Evolutionary conservation across 1,284 basidiomycete species (phyloP).

Genomic region (Apiotrichum gracile): DNA sequence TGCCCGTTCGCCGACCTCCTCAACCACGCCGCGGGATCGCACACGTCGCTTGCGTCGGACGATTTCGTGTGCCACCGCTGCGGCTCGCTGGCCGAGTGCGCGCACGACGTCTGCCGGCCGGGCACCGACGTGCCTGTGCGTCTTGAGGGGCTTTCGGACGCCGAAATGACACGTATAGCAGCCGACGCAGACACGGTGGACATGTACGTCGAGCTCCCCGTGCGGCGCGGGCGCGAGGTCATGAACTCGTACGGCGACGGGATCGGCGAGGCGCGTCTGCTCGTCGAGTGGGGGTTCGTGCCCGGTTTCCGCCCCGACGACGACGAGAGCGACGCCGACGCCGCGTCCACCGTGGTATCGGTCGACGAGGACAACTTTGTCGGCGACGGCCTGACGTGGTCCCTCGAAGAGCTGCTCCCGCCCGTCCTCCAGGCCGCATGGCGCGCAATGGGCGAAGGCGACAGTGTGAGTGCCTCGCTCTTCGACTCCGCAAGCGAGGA

Average conservation of each 20-base stretch:
- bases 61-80: constrained; percentile 75
- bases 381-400: constrained; percentile 31
- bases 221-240: constrained; percentile 55
- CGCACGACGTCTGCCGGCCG: constrained; percentile 56
- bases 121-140: constrained; percentile 12
- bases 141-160: constrained; percentile 24
- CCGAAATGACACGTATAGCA: constrained; percentile 8
- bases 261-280: constrained; percentile 63
- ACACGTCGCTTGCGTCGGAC: constrained; percentile 57
- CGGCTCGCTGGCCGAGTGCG: constrained; percentile 66
- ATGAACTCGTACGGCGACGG: constrained; percentile 78
- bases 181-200: constrained; percentile 35
- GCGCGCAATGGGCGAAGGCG: constrained; percentile 1
- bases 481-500: background rate
- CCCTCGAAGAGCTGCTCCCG: constrained; percentile 19
- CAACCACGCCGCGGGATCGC: constrained; percentile 56
- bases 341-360: background rate
- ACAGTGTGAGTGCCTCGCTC: background rate
- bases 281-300: constrained; percentile 68
- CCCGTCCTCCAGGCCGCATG: constrained; percentile 15
- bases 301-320: constrained; percentile 18
- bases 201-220: constrained; percentile 35
- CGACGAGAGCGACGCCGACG: background rate
- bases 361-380: constrained; percentile 15
- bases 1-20: constrained; percentile 87